Base-by-base conservation (phyloP, 495 filamentous ascomycete species). In the Aspergillus affinis region DNA sequence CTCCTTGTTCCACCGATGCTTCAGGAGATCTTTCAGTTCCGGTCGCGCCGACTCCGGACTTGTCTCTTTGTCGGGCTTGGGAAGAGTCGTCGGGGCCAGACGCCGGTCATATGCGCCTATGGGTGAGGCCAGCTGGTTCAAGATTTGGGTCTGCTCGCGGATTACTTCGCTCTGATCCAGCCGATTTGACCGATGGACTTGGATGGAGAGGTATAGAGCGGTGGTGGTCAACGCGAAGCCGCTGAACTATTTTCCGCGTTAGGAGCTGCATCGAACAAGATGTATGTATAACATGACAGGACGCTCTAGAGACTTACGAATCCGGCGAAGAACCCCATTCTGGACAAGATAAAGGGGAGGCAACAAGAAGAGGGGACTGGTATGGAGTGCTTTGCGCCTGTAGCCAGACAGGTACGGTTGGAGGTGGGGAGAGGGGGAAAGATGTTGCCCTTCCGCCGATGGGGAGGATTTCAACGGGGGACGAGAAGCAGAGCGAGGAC, bases 151-250 rank as follows among this genome's bases (percentile, higher is more conserved):
- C 73, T 92, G 88, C 62, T 88, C 83, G 58, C 86, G 90, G 13
- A 98, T 87, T 50, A 84, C 70, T 61, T 81, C 72, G 65, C 86
- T 82, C 79, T 96, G 91, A 20, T 82, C 74, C 55, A 83, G 70
- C 51, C 92, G 90, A 67, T 84, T 89, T 55, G 78, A 82, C 44
- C 86, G 82, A 76, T 98, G 92, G 7, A 89, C 76, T 69, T 85
- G 77, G 26, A 96, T 72, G 55, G 88, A 84, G 53, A 97, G 84
- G 79, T 95, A 97, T 67, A 94, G 83, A 57, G 90, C 66, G 23
- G 88, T 86, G 49, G 91, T 85, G 50, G 93, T 96, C 45, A 98
- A 81, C 62, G 93, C 90, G 45, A 94, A 83, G 64, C 94, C 93
- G 66, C 91, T 88, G 68, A 92, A 82, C 78, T 81, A 51, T 63